Base-by-base conservation (phyloP, 2,329 filamentous ascomycete genomes). In the Emergomyces orientalis region DNA sequence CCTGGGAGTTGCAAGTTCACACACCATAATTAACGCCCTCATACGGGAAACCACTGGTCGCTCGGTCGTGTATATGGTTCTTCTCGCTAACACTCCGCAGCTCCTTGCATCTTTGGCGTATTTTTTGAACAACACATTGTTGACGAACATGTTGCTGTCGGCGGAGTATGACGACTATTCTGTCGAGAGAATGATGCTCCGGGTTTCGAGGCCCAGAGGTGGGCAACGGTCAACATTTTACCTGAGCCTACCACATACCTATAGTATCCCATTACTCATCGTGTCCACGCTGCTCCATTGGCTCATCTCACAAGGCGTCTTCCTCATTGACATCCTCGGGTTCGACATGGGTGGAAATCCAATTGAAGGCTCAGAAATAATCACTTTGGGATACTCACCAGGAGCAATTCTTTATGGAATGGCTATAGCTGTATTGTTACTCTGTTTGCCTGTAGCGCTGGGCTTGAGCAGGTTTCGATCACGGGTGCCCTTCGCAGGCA, bases 281-380 rank as follows among this genome's bases (percentile, higher is more conserved):
- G 64, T 67, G 1, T 75, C 72, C 0, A 73, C 69, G 0, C 2
- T 79, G 1, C 68, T 82, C 60, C 80, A 82, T 65, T 82, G 79
- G 79, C 70, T 82, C 5, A 71, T 80, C 3, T 82, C 79, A 0
- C 78, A 80, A 63, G 76, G 74, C 56, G 64, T 81, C 1, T 82
- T 81, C 67, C 65, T 81, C 0, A 76, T 76, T 0, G 69, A 74
- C 2, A 75, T 79, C 39, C 63, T 64, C 8, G 57, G 65, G 34
- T 67, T 66, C 60, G 60, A 65, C 7, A 55, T 54, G 25, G 63
- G 66, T 47, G 67, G 65, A 13, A 25, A n/a, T 27, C 57, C 49
- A 8, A 63, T 63, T 43, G 54, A 34, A 17, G 37, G 43, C 43
- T 30, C 22, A 54, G 19, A 37, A 22, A 37, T 22, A n/a, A 9